Base-by-base conservation (phyloP, 2,329 filamentous ascomycete species). In the Coniella vitis region DNA sequence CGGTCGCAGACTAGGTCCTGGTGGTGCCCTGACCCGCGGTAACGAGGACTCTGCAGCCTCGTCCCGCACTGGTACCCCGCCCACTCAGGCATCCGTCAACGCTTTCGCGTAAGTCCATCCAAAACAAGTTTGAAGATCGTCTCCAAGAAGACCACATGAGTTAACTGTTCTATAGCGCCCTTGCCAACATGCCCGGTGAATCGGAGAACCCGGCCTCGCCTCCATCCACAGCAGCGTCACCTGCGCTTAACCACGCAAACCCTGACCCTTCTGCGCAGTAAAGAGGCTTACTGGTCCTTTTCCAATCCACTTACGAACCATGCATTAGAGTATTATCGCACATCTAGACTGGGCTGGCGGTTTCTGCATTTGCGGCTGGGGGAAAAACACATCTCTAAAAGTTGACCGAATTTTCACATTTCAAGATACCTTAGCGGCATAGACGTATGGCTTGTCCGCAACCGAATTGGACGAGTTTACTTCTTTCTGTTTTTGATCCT, bases 21-120 rank as follows among this genome's bases (percentile, higher is more conserved):
- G 84, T 61, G 80, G 84, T 59, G 77, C 84, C 56, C 73, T 90
- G 56, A 79, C 79, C 58, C 82, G 87, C 59, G 79, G 83, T 54
- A 83, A 83, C 53, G 90, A 95, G 61, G 90, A 95, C 59, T 96
- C 90, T 54, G 87, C 82, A 59, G 81, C 84, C 57, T 94, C 89
- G 48, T 96, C 90, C 52, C 84, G 93, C 58, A 94, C 89, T 48
- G 88, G 87, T 60, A 97, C 91, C 42, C 90, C 90, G 48, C 87
- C 90, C 39, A 79, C 78, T 17, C 68, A 72, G 14, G 60, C 64
- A 42, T 60, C 63, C 60, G 77, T 79, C 58, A 98, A 98, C 74
- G 85, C 90, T 59, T 98, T 95, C 74, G 91, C 89, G 90, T 96
- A 81, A 76, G 85, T 60, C 21, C 4, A 4, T 7, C 3, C 17